phyloP scores from a whole-genome alignment of 176 grass and related monocot species.

The Phragmites australis region DNA sequence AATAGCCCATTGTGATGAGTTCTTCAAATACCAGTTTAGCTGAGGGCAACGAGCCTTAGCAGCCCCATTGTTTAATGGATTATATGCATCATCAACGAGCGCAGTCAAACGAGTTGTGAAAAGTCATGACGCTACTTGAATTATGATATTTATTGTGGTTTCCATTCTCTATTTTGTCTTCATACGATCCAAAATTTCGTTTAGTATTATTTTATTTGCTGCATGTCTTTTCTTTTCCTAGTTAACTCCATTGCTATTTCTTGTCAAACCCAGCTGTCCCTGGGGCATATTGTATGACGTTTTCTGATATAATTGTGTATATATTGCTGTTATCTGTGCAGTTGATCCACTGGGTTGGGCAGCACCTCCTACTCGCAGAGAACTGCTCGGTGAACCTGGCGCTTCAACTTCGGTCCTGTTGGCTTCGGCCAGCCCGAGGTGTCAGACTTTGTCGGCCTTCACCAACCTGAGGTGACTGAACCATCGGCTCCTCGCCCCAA shows the following conservation, averaged over 20 bases:
- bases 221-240: not conserved
- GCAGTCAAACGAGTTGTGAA: not conserved
- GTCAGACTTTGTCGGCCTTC: not conserved
- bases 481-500: not conserved
- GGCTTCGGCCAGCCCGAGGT: not conserved
- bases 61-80: not conserved
- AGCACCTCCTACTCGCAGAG: conserved; percentile 24
- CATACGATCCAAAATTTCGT: not conserved
- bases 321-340: conserved; percentile 9
- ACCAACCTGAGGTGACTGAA: not conserved
- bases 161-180: not conserved
- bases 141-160: conserved; percentile 13
- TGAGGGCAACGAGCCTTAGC: not conserved
- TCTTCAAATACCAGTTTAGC: not conserved
- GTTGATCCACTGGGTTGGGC: conserved; percentile 33
- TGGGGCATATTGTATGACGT: not conserved
- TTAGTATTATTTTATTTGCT: not conserved
- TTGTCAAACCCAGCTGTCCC: not conserved
- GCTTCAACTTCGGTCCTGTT: not conserved
- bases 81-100: not conserved
- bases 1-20: not conserved
- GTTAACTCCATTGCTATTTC: not conserved
- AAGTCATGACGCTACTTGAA: not conserved
- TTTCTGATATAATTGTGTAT: conserved; percentile 18
- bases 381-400: conserved; percentile 4